Evolutionary conservation across 441 rosid species (phyloP).

Genomic region (Eugenia klotzschiana): DNA sequence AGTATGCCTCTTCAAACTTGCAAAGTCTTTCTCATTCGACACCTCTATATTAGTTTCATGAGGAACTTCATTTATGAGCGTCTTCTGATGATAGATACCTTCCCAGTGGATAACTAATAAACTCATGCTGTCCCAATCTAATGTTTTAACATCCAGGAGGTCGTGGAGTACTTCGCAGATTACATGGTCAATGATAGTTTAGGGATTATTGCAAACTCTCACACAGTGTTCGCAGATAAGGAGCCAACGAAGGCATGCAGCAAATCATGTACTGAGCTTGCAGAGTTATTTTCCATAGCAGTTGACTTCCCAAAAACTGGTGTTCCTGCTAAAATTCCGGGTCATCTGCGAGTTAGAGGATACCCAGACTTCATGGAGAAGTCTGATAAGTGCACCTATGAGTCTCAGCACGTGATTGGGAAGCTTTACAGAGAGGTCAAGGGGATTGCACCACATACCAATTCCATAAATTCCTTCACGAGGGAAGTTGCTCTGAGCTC

Average conservation of each 20-base stretch:
- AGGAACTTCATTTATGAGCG: neutral
- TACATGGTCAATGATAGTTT: slow-evolving; percentile 3
- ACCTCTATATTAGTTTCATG: neutral
- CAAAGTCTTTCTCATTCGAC: neutral
- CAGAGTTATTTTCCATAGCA: slow-evolving; percentile 1
- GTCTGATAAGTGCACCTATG: neutral
- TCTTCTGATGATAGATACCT: neutral
- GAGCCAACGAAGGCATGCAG: neutral
- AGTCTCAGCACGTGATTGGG: neutral
- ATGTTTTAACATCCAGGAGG: neutral
- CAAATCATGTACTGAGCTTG: neutral
- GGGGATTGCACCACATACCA: neutral
- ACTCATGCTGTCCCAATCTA: neutral
- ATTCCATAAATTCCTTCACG: slow-evolving; percentile 1
- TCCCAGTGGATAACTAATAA: neutral
- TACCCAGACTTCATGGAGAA: slow-evolving; percentile 14
- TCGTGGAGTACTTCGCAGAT: slow-evolving; percentile 7
- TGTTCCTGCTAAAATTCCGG: neutral
- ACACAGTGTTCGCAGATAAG: slow-evolving; percentile 3
- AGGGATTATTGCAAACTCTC: slow-evolving; percentile 5
- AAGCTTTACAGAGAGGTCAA: slow-evolving; percentile 8
- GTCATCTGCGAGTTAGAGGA: neutral
- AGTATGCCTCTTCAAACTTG: neutral
- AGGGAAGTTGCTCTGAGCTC: slow-evolving; percentile 1
- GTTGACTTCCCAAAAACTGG: slow-evolving; percentile 15